Evolutionary conservation across 805 yeast species (phyloP).

Genomic region (Lipomyces oligophaga): DNA sequence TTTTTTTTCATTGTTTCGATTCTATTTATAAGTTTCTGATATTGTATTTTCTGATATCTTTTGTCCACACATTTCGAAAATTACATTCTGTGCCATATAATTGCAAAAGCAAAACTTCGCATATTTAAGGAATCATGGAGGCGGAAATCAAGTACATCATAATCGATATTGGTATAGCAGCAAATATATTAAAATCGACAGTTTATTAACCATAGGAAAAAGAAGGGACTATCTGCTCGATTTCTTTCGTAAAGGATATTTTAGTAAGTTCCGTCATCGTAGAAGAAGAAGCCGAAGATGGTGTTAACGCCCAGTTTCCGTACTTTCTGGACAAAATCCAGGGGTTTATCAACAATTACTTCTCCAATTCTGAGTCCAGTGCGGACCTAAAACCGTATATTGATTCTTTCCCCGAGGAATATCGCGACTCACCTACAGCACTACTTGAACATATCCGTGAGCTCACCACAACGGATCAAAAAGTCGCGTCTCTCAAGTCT

Average conservation of each 20-base stretch:
- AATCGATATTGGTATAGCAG: conserved; percentile 9
- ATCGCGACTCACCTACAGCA: conserved; percentile 32
- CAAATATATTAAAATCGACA: background rate
- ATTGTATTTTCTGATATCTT: too few relatives aligned
- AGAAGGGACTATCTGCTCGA: conserved; percentile 93
- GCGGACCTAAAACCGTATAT: conserved; percentile 37
- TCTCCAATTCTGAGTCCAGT: conserved; percentile 34
- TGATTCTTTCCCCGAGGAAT: conserved; percentile 46
- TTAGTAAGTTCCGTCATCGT: conserved; percentile 41
- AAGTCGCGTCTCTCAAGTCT: conserved; percentile 70
- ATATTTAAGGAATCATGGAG: too few relatives aligned
- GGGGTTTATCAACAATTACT: conserved; percentile 33
- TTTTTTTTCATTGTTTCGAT: too few relatives aligned
- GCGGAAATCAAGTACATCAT: conserved; percentile 11
- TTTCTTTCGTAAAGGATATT: conserved; percentile 75
- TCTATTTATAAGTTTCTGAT: too few relatives aligned
- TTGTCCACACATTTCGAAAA: too few relatives aligned
- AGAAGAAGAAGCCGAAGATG: too few relatives aligned
- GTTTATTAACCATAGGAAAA: conserved; percentile 51
- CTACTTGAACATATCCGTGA: conserved; percentile 49
- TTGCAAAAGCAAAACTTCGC: too few relatives aligned
- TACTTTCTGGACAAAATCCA: conserved; percentile 59
- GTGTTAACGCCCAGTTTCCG: conserved; percentile 57
- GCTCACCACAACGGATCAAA: conserved; percentile 64
- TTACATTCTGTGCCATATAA: too few relatives aligned